Conservation (phyloP, 164 flowering plant species). For the Magnolia officinalis region DNA sequence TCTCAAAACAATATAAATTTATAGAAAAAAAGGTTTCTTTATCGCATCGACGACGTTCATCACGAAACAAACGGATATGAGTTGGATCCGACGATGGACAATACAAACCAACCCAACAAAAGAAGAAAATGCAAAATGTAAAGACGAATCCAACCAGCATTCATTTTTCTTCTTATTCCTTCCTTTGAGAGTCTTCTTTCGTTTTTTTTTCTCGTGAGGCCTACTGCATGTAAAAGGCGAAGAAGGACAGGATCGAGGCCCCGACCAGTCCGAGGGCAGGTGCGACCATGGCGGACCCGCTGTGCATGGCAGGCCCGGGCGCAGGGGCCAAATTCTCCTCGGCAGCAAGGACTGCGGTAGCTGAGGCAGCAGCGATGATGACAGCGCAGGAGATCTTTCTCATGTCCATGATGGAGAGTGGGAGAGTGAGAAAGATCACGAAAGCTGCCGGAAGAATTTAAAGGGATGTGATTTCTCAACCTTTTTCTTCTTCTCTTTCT, state of each 20-base stretch:
- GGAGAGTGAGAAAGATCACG: constrained; percentile 1
- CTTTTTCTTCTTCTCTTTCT: not conserved
- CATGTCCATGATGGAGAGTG: constrained; percentile 12
- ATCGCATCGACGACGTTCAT: not conserved
- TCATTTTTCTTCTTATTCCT: not conserved
- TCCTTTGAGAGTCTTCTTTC: not conserved
- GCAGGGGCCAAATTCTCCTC: not conserved
- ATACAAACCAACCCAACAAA: not conserved
- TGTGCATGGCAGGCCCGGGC: constrained; percentile 5
- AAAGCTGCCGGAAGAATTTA: not conserved
- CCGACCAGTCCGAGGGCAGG: constrained; percentile 33
- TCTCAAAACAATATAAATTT: not conserved
- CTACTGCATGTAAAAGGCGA: constrained; percentile 31
- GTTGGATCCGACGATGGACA: not conserved
- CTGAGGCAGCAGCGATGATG: constrained; percentile 12
- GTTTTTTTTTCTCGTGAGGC: not conserved
- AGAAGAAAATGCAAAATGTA: not conserved
- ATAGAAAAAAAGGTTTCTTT: not conserved
- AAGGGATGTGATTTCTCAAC: not conserved
- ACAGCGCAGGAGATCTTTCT: constrained; percentile 17
- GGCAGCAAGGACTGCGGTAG: constrained; percentile 8
- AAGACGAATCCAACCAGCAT: not conserved
- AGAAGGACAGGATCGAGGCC: constrained; percentile 34
- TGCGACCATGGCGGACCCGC: constrained; percentile 14
- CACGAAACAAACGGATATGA: not conserved